Conservation (phyloP, 1,139 yeast genomes). For the Scheffersomyces titani region DNA sequence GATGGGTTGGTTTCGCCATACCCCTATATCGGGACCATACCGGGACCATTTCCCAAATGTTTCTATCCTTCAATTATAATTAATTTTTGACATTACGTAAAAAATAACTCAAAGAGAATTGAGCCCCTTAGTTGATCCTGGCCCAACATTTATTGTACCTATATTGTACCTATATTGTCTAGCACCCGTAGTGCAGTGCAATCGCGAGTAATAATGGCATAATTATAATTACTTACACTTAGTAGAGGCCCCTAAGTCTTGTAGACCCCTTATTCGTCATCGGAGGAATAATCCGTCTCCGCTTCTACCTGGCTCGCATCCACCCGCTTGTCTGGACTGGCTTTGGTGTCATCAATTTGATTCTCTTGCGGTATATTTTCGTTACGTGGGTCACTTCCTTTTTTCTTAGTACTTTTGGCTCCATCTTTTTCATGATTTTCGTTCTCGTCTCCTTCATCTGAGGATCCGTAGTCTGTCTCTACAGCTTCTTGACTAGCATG, state of each 20-base stretch:
- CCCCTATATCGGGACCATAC: not conserved
- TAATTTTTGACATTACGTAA: not conserved
- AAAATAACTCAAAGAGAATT: not conserved
- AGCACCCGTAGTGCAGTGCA: not conserved
- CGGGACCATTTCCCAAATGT: not conserved
- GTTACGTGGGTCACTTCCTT: conserved; percentile 4
- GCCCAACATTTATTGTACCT: not conserved
- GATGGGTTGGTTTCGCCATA: not conserved
- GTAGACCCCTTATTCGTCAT: not conserved
- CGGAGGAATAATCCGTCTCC: not conserved
- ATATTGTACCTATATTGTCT: too few relatives aligned
- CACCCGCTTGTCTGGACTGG: not conserved
- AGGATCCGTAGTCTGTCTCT: conserved; percentile 1
- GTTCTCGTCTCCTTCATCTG: not conserved
- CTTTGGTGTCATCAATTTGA: not conserved
- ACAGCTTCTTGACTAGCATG: not conserved
- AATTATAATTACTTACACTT: not conserved
- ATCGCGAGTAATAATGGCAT: not conserved
- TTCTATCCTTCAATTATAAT: not conserved
- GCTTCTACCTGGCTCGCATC: not conserved
- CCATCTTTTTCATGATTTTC: not conserved
- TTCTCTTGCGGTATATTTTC: not conserved
- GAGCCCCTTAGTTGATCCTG: not conserved
- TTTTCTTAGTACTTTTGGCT: conserved; percentile 2
- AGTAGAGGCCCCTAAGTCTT: not conserved